Base-by-base conservation (phyloP, 495 filamentous ascomycete genomes). In the Antarctomyces pellizariae region DNA sequence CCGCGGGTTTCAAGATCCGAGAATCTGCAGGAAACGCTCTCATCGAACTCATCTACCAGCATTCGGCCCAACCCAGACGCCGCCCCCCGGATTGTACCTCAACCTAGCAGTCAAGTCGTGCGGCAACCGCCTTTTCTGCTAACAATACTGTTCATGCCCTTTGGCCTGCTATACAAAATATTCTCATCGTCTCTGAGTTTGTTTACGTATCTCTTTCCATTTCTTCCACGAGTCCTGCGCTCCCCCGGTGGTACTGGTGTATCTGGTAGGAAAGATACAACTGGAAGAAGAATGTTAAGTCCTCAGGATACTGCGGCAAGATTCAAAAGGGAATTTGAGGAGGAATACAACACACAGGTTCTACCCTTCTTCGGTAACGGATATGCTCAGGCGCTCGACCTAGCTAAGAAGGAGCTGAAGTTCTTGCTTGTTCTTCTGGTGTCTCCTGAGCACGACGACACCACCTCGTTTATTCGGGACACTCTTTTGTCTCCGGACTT, bases 371-470 rank as follows among this genome's bases (percentile, higher is more conserved):
- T 71, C 34, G 82, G 91, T 35, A 71, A 67, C 21, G 79, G 82
- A 15, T 91, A 92, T 44, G 78, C 86, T 10, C 75, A 84, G 46
- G 77, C 80, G 0, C 56, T 89, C 28, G 86, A 97, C 41, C 47
- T 67, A 6, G 80, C 86, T 0, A 91, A 95, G 46, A 67, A 60
- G 31, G 78, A 93, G n/a, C 52, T 92, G 28, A 82, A 83, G 36
- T 90, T 89, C 43, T 53, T 97, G 1, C 43, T 95, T 6, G 73
- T 91, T 4, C 54, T 95, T 3, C 57, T 95, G 4, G 45, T 91
- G 9, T 79, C 79, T 1, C 77, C 83, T 0, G 89, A 95, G 38
- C 84, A 97, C 43, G 86, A 93, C 37, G 78, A 91, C 38, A 93
- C 77, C 2, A 59, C 61, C 13, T 54, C 64, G n/a, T 97, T 83